Evolutionary conservation across 352 stramenopile species (phyloP).

Genomic region (Phytopythium cucurbitacearum): DNA sequence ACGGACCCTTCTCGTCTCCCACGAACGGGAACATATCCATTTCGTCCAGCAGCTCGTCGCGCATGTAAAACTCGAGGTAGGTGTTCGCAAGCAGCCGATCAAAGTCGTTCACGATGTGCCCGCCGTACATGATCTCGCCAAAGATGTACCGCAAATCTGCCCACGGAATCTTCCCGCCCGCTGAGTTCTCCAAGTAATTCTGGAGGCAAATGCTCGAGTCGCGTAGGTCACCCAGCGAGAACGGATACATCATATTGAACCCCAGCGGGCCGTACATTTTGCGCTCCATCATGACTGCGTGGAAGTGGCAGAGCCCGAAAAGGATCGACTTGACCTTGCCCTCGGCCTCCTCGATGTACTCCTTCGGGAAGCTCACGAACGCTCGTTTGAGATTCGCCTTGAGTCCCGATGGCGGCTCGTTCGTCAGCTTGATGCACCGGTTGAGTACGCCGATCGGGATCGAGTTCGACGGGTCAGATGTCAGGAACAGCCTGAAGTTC

Average conservation of each 20-base stretch:
- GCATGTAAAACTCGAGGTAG: slow-evolving; percentile 98
- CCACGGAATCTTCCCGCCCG: slow-evolving; percentile 94
- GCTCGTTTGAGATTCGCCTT: slow-evolving; percentile 96
- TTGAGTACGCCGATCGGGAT: slow-evolving; percentile 96
- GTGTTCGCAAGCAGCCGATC: slow-evolving; percentile 93
- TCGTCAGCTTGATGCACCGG: slow-evolving; percentile 96
- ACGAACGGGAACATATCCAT: slow-evolving; percentile 98
- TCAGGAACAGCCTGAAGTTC: slow-evolving; percentile 94
- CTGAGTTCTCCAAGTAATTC: slow-evolving; percentile 97
- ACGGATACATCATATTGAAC: slow-evolving; percentile 99
- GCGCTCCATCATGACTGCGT: slow-evolving; percentile 96
- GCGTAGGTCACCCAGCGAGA: slow-evolving; percentile 94
- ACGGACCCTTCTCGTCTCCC: slow-evolving; percentile 92
- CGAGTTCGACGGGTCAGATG: slow-evolving; percentile 89
- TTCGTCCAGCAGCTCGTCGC: slow-evolving; percentile 96
- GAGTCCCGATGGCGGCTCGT: slow-evolving; percentile 92
- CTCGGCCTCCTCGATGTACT: slow-evolving; percentile 96
- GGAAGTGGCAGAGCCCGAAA: slow-evolving; percentile 97
- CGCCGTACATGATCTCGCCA: slow-evolving; percentile 96
- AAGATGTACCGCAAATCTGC: slow-evolving; percentile 96
- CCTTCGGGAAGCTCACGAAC: slow-evolving; percentile 94
- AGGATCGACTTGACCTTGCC: slow-evolving; percentile 96
- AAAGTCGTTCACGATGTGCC: slow-evolving; percentile 96
- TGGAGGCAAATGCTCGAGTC: slow-evolving; percentile 93
- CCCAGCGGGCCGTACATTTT: slow-evolving; percentile 97